A percentile compares a stretch with the other conserved stretches of the same genome.
phyloP scores from a whole-genome alignment of 2,329 filamentous ascomycete genomes.

The Hypomyces perniciosus region DNA sequence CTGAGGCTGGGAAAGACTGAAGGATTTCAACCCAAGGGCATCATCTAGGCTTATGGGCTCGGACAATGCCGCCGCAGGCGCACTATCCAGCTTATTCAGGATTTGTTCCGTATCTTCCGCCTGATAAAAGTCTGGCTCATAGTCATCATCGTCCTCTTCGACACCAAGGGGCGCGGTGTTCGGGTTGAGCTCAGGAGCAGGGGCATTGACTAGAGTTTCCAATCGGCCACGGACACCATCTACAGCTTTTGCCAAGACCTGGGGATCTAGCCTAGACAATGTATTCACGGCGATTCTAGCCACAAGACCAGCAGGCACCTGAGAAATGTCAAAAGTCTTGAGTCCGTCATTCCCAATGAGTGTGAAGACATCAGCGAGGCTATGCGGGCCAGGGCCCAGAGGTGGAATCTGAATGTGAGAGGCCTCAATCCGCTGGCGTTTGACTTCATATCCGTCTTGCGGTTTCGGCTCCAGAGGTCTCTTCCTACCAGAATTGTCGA shows the following conservation, averaged over 20 bases:
- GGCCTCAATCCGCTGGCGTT: slow-evolving; percentile 64
- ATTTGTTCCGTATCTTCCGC: slow-evolving; percentile 74
- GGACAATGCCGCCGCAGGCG: slow-evolving; percentile 44
- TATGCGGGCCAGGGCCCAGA: slow-evolving; percentile 68
- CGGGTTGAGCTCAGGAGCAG: slow-evolving; percentile 45
- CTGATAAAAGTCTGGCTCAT: slow-evolving; percentile 79
- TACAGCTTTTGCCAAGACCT: slow-evolving; percentile 65
- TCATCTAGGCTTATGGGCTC: slow-evolving; percentile 23
- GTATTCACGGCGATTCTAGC: slow-evolving; percentile 77
- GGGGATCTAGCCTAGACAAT: slow-evolving; percentile 63
- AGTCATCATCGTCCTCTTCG: slow-evolving; percentile 78
- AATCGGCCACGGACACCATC: slow-evolving; percentile 53
- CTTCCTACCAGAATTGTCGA: slow-evolving; percentile 76
- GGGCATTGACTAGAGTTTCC: slow-evolving; percentile 37
- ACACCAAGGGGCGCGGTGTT: slow-evolving; percentile 58
- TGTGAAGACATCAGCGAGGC: slow-evolving; percentile 78
- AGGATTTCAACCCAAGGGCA: slow-evolving; percentile 65
- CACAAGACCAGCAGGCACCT: slow-evolving; percentile 68
- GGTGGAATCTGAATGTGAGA: slow-evolving; percentile 55
- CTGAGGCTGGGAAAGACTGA: slow-evolving; percentile 72
- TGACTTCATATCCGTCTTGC: slow-evolving; percentile 69
- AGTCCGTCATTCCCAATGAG: slow-evolving; percentile 68
- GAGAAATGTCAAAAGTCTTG: slow-evolving; percentile 74
- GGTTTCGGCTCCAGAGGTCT: slow-evolving; percentile 65
- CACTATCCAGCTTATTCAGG: slow-evolving; percentile 67